Conservation (phyloP, 2,329 filamentous ascomycete species). For the Metarhizium guizhouense region DNA sequence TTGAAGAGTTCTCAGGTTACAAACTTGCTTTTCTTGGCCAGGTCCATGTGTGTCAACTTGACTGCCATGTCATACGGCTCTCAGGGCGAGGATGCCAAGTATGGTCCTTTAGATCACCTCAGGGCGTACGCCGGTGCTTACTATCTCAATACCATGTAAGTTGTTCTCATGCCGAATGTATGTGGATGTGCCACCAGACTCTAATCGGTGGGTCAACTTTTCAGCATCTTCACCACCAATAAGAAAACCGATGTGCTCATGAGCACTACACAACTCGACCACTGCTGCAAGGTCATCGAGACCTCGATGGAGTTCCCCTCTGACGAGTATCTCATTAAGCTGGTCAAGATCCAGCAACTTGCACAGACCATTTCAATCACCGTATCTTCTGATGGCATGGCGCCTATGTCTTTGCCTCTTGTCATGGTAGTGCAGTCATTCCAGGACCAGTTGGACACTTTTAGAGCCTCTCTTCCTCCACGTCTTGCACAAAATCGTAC, state of each 20-base stretch:
- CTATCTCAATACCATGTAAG: slow-evolving; percentile 40
- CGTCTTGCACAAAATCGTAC: slow-evolving; percentile 25
- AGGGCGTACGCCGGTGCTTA: slow-evolving; percentile 40
- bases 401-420: slow-evolving; percentile 29
- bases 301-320: slow-evolving; percentile 31
- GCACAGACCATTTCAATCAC: slow-evolving; percentile 36
- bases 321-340: slow-evolving; percentile 34
- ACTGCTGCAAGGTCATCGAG: slow-evolving; percentile 33
- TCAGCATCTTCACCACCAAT: slow-evolving; percentile 33
- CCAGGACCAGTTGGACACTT: slow-evolving; percentile 32
- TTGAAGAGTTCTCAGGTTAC: slow-evolving; percentile 40
- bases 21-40: slow-evolving; percentile 38
- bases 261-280: slow-evolving; percentile 34
- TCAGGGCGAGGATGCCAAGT: slow-evolving; percentile 17
- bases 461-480: slow-evolving; percentile 26
- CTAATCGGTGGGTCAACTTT: neutral
- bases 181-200: neutral
- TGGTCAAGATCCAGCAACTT: slow-evolving; percentile 39
- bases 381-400: slow-evolving; percentile 22
- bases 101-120: slow-evolving; percentile 31
- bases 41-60: slow-evolving; percentile 35
- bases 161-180: neutral
- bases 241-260: slow-evolving; percentile 40
- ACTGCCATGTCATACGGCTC: slow-evolving; percentile 19
- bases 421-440: slow-evolving; percentile 33